Evolutionary conservation across 768 basidiomycete genomes (phyloP).

Genomic region (Kwoniella europaea): DNA sequence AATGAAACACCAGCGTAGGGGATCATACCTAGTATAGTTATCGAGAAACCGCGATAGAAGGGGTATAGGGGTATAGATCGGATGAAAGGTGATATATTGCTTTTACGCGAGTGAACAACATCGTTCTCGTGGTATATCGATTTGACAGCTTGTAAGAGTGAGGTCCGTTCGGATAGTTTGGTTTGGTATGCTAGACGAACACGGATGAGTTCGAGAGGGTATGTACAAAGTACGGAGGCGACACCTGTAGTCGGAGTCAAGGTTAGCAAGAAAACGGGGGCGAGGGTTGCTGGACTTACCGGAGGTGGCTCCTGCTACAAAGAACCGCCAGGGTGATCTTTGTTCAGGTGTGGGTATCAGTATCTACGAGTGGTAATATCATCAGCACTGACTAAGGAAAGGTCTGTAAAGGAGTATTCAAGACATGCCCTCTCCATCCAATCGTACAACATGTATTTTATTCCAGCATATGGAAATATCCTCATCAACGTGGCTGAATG

Average conservation of each 20-base stretch:
- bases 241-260: slow-evolving; percentile 64
- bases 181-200: slow-evolving; percentile 94
- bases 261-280: neutral
- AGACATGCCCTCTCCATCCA: slow-evolving; percentile 73
- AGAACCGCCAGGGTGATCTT: slow-evolving; percentile 79
- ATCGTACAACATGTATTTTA: slow-evolving; percentile 97
- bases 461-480: slow-evolving; percentile 94
- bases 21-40: slow-evolving; percentile 87
- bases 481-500: slow-evolving; percentile 93
- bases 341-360: slow-evolving; percentile 81
- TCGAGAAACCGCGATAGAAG: slow-evolving; percentile 95
- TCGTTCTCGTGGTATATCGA: slow-evolving; percentile 71
- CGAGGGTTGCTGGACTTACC: slow-evolving; percentile 62
- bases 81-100: slow-evolving; percentile 47
- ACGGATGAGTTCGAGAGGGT: slow-evolving; percentile 92
- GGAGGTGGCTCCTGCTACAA: slow-evolving; percentile 83
- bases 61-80: slow-evolving; percentile 63
- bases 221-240: slow-evolving; percentile 86
- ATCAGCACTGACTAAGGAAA: too few species aligned
- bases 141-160: slow-evolving; percentile 63
- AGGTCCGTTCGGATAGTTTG: slow-evolving; percentile 58
- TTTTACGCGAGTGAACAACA: slow-evolving; percentile 24
- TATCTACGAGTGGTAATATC: slow-evolving; percentile 61
- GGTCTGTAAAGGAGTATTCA: neutral
- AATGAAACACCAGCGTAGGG: slow-evolving; percentile 96